Evolutionary conservation across 495 filamentous ascomycete species (phyloP), one percentile per base, ranked within the genome.

Genomic region (Thermothielavioides terrestris): DNA sequence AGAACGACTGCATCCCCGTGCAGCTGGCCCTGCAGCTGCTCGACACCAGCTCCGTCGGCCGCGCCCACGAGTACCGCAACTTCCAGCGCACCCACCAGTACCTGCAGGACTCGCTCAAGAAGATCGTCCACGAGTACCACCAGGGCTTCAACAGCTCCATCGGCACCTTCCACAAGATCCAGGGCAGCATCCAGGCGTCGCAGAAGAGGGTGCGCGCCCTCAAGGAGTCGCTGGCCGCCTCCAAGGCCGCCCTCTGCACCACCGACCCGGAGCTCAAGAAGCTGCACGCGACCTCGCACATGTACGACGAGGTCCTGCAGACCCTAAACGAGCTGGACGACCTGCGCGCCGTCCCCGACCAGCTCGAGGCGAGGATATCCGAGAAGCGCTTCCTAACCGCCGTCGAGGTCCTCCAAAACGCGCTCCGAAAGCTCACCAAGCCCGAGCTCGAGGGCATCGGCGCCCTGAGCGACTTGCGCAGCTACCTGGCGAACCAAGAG

Each of bases 141-240:
- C 92, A 99, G 67, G 92, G 89, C 26, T 99, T 99, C 75, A 99
- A 96, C 64, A 96, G 89, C 68, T 95, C 89, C 34, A 97, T 99
- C 48, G 94, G 92, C 63, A 95, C 90, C 14, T 99, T 95, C 59
- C 94, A 99, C 69, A 95, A 91, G 68, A 97, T 99, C 49, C 92
- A 97, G 63, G 77, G 83, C 6, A 95, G 88, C 67, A 94, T 99
- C 56, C 85, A 89, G 52, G 72, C 80, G 27, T 94, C 89, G 11
- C 94, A 99, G 66, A 76, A 77, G 49, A 84, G 90, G 47, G 85
- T 97, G 20, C 81, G 91, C 55, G 73, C 73, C 9, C 69, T 99
- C 51, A 89, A 87, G 64, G 82, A 89, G 46, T 87, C 86, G 9
- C 74, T 99, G 32, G 75, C 83, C n/a, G 71, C 84, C 31, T 86